Base-by-base conservation (phyloP, 2,329 filamentous ascomycete genomes). In the Trichoderma sp. region DNA sequence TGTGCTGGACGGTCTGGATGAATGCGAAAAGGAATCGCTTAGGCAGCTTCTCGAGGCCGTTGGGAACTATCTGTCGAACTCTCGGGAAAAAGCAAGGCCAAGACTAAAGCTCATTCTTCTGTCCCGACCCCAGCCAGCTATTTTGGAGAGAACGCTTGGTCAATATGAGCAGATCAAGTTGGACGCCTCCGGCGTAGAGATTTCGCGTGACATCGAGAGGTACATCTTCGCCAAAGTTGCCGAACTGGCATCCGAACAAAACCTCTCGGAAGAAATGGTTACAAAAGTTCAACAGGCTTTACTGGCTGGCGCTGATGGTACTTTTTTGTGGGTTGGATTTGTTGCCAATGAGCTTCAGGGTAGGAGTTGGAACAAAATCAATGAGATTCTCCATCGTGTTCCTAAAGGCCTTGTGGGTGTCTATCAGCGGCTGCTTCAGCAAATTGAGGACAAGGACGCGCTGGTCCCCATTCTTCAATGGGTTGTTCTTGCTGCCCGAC, bases 341-440 rank as follows among this genome's bases (percentile, higher is more conserved):
- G 58, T 61, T 52, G 58, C 58, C 42, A 61, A 61, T 52, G 58
- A 61, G 58, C 58, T 61, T 50, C 58, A 61, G 58, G 58, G 58
- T 42, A 61, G 58, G 42, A 61, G 58, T n/a, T 61, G 58, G 58
- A 19, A n/a, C 19, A 61, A 52, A 19, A 52, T 61, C 13, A 61
- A 50, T 34, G 58, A 61, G 19, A 61, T 61, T 37, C 58, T 61
- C 32, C 58, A 35, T 29, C 42, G 58, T 37, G 58, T 61, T 17
- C 58, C 58, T 1, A 61, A 61, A 61, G 58, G 58, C 32, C 58
- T 61, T 8, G 58, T 42, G 19, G 58, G 58, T 10, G 58, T 61
- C 5, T 61, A 61, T 35, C 58, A 61, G 25, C 29, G 58, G 58
- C 58, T 61, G 22, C 58, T 61, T 10, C 58, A 61, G 42, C 58